phyloP scores from a whole-genome alignment of 306 rosid genomes.

The Vigna unguiculata region DNA sequence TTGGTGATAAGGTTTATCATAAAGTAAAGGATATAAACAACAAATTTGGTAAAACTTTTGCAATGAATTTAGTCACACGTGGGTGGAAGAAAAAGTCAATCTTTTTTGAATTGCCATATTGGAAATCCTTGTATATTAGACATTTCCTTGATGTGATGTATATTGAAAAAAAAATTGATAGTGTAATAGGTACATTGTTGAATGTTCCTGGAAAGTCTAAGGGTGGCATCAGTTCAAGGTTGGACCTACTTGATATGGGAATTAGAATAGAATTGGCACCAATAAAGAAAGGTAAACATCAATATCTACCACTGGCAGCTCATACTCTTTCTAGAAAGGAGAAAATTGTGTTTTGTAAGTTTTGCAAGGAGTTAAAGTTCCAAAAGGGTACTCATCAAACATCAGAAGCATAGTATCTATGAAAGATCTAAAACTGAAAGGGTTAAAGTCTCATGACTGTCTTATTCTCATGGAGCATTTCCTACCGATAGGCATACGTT shows the following conservation, averaged over 20 bases:
- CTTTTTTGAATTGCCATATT: neutral
- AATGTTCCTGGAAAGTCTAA: neutral
- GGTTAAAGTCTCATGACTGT: neutral
- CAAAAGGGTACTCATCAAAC: neutral
- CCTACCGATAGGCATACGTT: no score
- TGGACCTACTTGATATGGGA: neutral
- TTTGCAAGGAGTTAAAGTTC: neutral
- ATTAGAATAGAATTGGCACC: neutral
- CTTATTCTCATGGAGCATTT: no score
- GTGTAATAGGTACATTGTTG: neutral
- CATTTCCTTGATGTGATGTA: neutral
- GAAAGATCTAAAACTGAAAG: neutral
- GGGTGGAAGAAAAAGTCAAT: neutral
- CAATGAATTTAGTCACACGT: rapidly evolving
- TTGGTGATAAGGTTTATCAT: neutral
- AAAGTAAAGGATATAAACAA: neutral
- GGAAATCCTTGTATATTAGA: neutral
- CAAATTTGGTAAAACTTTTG: neutral
- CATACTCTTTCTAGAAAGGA: neutral
- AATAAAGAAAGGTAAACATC: neutral
- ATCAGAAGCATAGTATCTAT: neutral
- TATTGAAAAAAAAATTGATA: neutral
- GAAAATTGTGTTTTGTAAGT: neutral
- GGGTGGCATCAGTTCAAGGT: neutral
- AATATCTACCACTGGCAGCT: neutral